Evolutionary conservation across 495 filamentous ascomycete genomes (phyloP), one percentile per base, ranked within the genome.

Genomic region (Tuber umbilicatum): DNA sequence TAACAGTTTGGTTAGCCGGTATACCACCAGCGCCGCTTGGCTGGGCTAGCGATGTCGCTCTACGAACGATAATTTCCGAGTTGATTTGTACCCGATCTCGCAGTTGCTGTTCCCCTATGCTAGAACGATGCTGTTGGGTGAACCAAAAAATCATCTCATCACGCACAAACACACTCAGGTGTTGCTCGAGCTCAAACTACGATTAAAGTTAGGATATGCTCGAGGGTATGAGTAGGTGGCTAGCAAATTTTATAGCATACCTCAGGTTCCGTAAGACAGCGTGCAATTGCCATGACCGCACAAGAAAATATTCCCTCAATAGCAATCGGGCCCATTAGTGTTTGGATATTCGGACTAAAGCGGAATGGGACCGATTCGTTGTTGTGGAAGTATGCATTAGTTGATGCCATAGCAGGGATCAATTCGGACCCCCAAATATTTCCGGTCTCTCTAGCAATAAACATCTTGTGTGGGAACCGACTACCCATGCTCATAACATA

Each of bases 91-190:
- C 96, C 76, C 91, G 88, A 42, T 97, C 93, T 60, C 96, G 88
- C 69, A 99, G 85, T 83, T 92, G 90, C 14, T 85, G 86, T 64
- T 94, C 91, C 37, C 86, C 87, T 70, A 93, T 86, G 21, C 78
- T 79, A n/a, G 84, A 84, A 39, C 93, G 89, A 82, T 97, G 92
- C 73, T 91, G 90, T 73, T 88, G 89, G 14, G 93, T 97, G 79
- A 92, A 93, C 95, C 95, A 98, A 84, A 94, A 97, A 80, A 94
- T 93, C 90, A 98, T 96, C 83, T 99, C 96, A 79, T 99, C 96
- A 37, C 94, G 88, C 73, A 99, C 94, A 81, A 97, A 98, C 77
- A 99, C 88, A 73, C 90, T 91, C 35, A 99, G 88, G 76, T 95
- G 93, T 83, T 95, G 92, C 77, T 97, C 96, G 19, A 99, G 87